Percentiles rank a stretch among this genome's conserved stretches.
phyloP scores from a whole-genome alignment of 352 stramenopile species.

The Globisporangium middletonii region DNA sequence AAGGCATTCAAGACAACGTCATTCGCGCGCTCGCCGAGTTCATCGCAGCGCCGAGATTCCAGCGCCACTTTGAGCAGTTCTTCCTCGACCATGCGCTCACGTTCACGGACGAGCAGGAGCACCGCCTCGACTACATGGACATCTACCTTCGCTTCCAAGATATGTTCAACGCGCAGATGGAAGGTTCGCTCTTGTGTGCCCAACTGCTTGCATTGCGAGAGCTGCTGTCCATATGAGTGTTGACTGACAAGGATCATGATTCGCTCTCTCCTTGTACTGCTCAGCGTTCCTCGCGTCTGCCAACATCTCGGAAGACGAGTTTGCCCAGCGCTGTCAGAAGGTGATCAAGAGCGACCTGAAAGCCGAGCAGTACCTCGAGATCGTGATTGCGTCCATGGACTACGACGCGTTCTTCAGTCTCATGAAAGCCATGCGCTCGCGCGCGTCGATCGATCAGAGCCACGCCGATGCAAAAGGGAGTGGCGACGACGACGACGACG shows the following conservation, averaged over 20 bases:
- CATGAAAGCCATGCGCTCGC: slow-evolving; percentile 67
- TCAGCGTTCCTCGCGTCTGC: slow-evolving; percentile 49
- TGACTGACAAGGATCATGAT: too few relatives aligned
- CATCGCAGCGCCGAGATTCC: slow-evolving; percentile 55
- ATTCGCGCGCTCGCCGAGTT: slow-evolving; percentile 53
- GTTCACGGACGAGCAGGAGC: slow-evolving; percentile 62
- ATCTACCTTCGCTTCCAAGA: slow-evolving; percentile 69
- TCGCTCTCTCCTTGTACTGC: too few relatives aligned
- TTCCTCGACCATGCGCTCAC: slow-evolving; percentile 59
- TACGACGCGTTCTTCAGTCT: slow-evolving; percentile 67
- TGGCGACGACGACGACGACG: neutral
- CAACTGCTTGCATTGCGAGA: neutral
- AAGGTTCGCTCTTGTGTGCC: slow-evolving; percentile 16
- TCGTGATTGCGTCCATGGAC: slow-evolving; percentile 76
- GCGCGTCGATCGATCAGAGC: slow-evolving; percentile 35
- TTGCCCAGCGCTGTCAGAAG: slow-evolving; percentile 40
- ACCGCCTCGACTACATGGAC: slow-evolving; percentile 67
- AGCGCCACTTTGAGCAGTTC: slow-evolving; percentile 69
- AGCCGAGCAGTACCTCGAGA: slow-evolving; percentile 63
- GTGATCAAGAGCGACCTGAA: slow-evolving; percentile 52
- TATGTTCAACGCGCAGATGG: slow-evolving; percentile 70
- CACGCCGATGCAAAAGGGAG: slow-evolving; percentile 26
- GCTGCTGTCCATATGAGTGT: neutral
- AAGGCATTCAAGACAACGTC: slow-evolving; percentile 49
- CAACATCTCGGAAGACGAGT: slow-evolving; percentile 52